These are phyloP conservation scores for Sporothrix curviconia DNA, from an alignment of 2,329 filamentous ascomycete genomes.

Conservation along the genomic window DNA sequence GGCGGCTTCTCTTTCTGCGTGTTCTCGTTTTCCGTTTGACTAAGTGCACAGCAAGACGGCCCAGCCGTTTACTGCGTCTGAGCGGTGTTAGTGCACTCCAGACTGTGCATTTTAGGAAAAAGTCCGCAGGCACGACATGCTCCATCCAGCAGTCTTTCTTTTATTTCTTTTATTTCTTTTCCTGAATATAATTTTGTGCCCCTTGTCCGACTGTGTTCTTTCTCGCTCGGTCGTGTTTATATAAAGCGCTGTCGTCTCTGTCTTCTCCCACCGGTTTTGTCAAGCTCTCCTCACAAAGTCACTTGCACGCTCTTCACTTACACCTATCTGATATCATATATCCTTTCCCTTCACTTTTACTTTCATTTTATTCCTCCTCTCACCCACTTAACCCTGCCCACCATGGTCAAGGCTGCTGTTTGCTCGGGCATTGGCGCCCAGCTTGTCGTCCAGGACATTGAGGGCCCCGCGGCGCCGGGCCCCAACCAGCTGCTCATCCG, in stretches of 20 bases:
- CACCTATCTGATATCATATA: too few species aligned
- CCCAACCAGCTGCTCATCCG: constrained; percentile 18
- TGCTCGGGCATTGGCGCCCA: background rate
- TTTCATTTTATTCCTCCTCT: background rate
- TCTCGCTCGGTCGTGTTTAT: background rate
- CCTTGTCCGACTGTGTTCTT: too few species aligned
- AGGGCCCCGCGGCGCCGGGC: background rate
- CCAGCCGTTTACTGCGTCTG: too few species aligned
- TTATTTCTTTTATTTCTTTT: too few species aligned
- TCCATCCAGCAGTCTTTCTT: background rate
- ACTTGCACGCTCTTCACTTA: background rate
- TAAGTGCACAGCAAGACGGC: too few species aligned
- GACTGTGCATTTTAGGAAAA: background rate
- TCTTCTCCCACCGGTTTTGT: background rate
- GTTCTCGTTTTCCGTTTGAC: too few species aligned
- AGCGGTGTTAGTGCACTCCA: background rate
- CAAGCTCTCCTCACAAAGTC: background rate
- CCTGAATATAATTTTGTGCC: background rate
- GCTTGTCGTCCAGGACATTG: background rate
- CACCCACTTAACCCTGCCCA: background rate
- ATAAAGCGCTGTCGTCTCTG: background rate
- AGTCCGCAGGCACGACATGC: background rate
- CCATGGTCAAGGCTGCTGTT: background rate
- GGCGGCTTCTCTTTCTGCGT: background rate
- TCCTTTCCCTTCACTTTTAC: background rate